A percentile compares a stretch with the other conserved stretches of the same genome.
Evolutionary conservation across 768 basidiomycete genomes (phyloP).

Genomic region (Tubosaeta brunneosetosa): DNA sequence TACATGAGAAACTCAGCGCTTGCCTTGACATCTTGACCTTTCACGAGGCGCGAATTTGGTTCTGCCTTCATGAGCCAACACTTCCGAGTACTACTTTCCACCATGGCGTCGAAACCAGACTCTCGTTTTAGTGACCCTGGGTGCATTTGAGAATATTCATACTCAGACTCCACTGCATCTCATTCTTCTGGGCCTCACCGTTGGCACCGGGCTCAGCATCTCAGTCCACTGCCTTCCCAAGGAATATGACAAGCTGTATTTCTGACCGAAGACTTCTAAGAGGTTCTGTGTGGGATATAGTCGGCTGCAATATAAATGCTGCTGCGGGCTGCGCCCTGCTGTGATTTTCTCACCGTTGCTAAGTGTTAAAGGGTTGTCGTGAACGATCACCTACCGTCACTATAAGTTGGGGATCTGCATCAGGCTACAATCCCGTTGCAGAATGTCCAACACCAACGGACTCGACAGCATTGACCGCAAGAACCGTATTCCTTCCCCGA

Average conservation of each 20-base stretch:
- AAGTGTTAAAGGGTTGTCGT: neutral
- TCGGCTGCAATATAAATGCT: neutral
- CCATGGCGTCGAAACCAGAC: neutral
- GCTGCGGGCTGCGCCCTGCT: neutral
- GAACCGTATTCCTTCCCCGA: slow-evolving; percentile 43
- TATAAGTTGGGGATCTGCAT: slow-evolving; percentile 14
- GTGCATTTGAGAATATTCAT: neutral
- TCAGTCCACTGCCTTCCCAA: neutral
- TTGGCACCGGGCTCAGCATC: neutral
- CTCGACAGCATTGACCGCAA: slow-evolving; percentile 41
- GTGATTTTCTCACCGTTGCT: neutral
- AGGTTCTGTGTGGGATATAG: neutral
- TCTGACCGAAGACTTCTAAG: neutral
- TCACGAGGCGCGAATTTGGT: slow-evolving; percentile 77
- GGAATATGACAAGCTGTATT: neutral
- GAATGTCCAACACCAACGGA: slow-evolving; percentile 25
- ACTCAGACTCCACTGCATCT: neutral
- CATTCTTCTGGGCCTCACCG: neutral
- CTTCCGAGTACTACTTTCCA: slow-evolving; percentile 10
- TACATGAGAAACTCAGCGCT: neutral
- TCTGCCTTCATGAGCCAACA: slow-evolving; percentile 84
- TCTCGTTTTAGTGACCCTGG: too few relatives aligned
- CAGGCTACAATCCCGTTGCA: neutral
- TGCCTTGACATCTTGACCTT: slow-evolving; percentile 84
- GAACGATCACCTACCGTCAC: neutral